Conservation (phyloP, 257 asterid genomes). For the Solanum arcanum region DNA sequence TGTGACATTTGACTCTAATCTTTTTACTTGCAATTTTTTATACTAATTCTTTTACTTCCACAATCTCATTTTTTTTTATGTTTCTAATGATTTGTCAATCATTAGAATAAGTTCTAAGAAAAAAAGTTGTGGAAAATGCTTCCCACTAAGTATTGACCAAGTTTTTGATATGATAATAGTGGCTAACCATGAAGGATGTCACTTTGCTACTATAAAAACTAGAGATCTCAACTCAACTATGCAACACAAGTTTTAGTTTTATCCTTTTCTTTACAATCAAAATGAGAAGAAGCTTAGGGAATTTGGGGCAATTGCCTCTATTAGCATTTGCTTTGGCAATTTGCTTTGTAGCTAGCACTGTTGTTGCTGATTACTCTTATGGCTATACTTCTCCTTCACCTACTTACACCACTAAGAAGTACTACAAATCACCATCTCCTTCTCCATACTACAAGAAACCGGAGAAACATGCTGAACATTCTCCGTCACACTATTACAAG, state of each 20-base stretch:
- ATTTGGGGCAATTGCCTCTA: background rate
- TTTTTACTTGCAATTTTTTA: too few relatives aligned
- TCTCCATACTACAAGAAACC: background rate
- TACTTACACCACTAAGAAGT: background rate
- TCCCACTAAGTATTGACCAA: too few relatives aligned
- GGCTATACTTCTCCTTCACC: background rate
- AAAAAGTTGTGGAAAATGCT: too few relatives aligned
- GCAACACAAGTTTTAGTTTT: background rate
- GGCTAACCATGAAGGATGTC: background rate
- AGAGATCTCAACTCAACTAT: background rate
- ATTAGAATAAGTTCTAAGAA: too few relatives aligned
- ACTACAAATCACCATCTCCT: background rate
- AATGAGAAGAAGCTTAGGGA: background rate
- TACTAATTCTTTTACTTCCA: too few relatives aligned
- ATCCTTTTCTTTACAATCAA: background rate
- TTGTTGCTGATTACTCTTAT: background rate
- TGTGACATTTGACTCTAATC: too few relatives aligned
- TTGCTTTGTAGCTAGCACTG: background rate
- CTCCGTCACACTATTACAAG: background rate
- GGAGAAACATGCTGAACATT: background rate
- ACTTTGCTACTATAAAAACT: background rate
- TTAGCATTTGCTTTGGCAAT: background rate
- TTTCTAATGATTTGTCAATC: too few relatives aligned
- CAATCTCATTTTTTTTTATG: too few relatives aligned
- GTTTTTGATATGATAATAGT: background rate